These are phyloP conservation scores for Capsicum baccatum DNA, from an alignment of 257 asterid genomes.

Conservation along the genomic window DNA sequence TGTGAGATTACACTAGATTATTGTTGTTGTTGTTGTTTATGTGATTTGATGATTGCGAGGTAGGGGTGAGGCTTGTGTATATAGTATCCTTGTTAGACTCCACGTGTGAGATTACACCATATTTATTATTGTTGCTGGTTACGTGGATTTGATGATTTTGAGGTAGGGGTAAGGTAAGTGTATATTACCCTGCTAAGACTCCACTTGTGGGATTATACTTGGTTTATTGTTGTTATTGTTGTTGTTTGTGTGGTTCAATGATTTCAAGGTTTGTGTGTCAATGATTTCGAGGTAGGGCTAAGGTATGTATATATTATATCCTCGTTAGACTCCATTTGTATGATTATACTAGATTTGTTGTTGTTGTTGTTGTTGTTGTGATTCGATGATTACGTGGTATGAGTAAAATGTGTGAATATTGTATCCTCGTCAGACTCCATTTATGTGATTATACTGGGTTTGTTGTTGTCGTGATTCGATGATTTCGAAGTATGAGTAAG, in stretches of 20 bases:
- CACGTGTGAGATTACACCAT: too few relatives aligned
- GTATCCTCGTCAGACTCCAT: too few relatives aligned
- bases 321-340: too few relatives aligned
- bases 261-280: too few relatives aligned
- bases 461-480: too few relatives aligned
- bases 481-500: background rate
- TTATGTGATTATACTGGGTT: too few relatives aligned
- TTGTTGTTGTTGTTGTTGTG: too few relatives aligned
- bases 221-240: background rate
- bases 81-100: background rate
- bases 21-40: background rate
- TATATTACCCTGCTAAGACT: background rate
- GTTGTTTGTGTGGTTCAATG: background rate
- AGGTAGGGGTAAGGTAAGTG: background rate
- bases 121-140: too few relatives aligned
- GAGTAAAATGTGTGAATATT: background rate
- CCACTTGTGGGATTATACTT: background rate
- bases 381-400: background rate
- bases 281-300: background rate
- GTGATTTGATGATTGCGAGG: background rate
- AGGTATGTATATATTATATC: background rate
- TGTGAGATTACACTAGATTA: background rate
- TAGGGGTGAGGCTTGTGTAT: background rate
- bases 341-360: too few relatives aligned
- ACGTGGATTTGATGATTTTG: too few relatives aligned